A percentile compares a stretch with the other conserved stretches of the same genome.
phyloP scores from a whole-genome alignment of 345 rosid species.

The Ceriops tagal region DNA sequence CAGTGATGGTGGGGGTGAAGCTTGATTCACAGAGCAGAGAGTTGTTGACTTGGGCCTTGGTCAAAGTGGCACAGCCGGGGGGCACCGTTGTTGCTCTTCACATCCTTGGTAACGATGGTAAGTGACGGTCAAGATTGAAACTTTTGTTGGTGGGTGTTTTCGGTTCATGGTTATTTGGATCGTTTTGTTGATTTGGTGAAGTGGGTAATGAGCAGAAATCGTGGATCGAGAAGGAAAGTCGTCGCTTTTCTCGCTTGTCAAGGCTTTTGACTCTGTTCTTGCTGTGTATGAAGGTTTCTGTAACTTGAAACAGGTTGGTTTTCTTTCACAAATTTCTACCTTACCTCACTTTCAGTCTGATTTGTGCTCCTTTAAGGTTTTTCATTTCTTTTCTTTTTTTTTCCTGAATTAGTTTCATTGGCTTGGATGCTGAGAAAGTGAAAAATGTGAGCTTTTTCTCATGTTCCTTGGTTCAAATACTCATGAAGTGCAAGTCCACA shows the following conservation, averaged over 20 bases:
- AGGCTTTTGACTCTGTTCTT: constrained; percentile 34
- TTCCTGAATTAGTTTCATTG: background rate
- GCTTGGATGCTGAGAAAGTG: constrained; percentile 11
- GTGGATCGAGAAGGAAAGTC: constrained; percentile 30
- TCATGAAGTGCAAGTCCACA: background rate
- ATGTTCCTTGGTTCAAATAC: background rate
- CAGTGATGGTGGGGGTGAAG: constrained; percentile 31
- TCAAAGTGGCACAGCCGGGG: constrained; percentile 30
- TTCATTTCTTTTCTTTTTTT: no score
- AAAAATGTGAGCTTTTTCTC: background rate
- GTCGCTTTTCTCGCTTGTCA: constrained; percentile 31
- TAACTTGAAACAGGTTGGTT: constrained; percentile 33
- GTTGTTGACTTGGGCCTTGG: constrained; percentile 34
- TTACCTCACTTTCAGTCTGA: constrained; percentile 6
- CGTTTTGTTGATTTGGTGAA: constrained; percentile 12
- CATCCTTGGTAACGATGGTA: constrained; percentile 26
- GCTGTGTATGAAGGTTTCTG: constrained; percentile 38
- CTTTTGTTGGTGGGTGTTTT: background rate
- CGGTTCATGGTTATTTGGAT: background rate
- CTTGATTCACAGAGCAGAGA: constrained; percentile 27
- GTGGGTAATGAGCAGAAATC: constrained; percentile 20
- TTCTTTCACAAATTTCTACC: background rate
- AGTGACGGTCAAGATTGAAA: background rate
- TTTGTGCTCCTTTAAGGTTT: constrained; percentile 7
- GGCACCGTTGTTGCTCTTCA: constrained; percentile 34